Base-by-base conservation (phyloP, 2,329 filamentous ascomycete species). In the Cladorrhinum sp. region DNA sequence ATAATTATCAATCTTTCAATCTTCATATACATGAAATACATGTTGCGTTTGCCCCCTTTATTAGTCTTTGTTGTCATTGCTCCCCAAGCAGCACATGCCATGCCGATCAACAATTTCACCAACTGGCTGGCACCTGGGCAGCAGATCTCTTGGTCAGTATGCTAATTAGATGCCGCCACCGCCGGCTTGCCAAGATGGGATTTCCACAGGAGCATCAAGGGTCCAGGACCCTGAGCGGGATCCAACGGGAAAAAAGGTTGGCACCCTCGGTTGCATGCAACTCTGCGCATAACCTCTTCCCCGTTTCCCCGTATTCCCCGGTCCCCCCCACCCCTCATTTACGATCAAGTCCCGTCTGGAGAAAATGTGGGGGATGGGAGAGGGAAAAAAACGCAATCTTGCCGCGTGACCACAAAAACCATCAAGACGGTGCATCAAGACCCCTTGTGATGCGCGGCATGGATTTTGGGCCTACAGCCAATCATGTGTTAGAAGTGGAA, bases 131-230 rank as follows among this genome's bases (percentile, higher is more conserved):
- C 33, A 36, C 33, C 12, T 36, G 33, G 33, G 14, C 7, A 36
- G 33, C 33, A 36, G 33, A 10, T 36, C 33, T 36, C 33, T 16
- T 36, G 33, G 4, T 9, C 33, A 9, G 4, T 9, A 5, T 36
- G 33, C 12, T 9, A 16, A 36, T 46, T 16, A 28, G 21, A 23
- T 48, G 30, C 33, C 18, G 12, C 26, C 5, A 20, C n/a, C 26
- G n/a, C 42, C 42, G 42, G 42, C 42, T 26, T 58, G 56, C 56
- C 56, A 53, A 58, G 56, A 26, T 26, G 30, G 46, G 28, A 12
- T 21, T n/a, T 16, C 26, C 56, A 46, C 18, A 12, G n/a, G 42
- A 5, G 12, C 42, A 36, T 36, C 33, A 36, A 51, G 56, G 56
- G 56, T 26, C 23, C 33, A 21, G 49, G 56, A 58, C 56, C 56